Evolutionary conservation across 345 rosid species (phyloP), one percentile per base, ranked within the genome.

Genomic region (Gossypium longicalyx): DNA sequence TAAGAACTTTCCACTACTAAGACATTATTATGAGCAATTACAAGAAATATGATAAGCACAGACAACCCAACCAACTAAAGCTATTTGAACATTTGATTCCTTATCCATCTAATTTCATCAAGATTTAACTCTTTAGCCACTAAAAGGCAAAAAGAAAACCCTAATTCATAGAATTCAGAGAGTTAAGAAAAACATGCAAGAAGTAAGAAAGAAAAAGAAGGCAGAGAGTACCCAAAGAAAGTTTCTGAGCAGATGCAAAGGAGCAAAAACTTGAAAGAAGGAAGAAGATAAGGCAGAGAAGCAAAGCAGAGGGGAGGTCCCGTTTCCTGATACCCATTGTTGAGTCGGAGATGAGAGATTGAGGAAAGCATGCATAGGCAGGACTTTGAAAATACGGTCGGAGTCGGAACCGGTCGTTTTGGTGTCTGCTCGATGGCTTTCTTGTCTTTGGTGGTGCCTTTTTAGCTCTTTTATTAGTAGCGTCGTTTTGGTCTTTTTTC

Each of bases 401-500:
- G 60, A 22, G 27, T 34, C 81, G 89, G 68, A 84, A 59, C 73
- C 85, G 77, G 74, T 38, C 62, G 7, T 76, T 58, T 56, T 80
- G 74, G n/a, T 81, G 81, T 52, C 66, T 88, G 52, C 68, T 79
- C 27, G 97, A 89, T 45, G 82, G 70, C 13, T 87, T 77, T 77
- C 80, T 86, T 72, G 92, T 81, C 80, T 80, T 89, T 20, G 93
- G 87, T 20, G 90, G 90, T 13, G 94, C 86, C 17, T 75, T 90
- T 15, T 72, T 87, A 73, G 88, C 90, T 25, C 78, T 89, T 12
- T 59, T 94, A 1, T 77, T 93, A 19, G 82, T 94, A 0, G 87
- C 89, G 90, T 89, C 92, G 62, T 83, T 87, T 80, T 88, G 91
- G 82, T 87, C 89, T 12, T 82, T 82, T 74, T 77, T 84, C 38